Percentiles rank a stretch among this genome's conserved stretches.
Evolutionary conservation across 169 alveolate species (phyloP).

Genomic region (Amoebophrya sp.): DNA sequence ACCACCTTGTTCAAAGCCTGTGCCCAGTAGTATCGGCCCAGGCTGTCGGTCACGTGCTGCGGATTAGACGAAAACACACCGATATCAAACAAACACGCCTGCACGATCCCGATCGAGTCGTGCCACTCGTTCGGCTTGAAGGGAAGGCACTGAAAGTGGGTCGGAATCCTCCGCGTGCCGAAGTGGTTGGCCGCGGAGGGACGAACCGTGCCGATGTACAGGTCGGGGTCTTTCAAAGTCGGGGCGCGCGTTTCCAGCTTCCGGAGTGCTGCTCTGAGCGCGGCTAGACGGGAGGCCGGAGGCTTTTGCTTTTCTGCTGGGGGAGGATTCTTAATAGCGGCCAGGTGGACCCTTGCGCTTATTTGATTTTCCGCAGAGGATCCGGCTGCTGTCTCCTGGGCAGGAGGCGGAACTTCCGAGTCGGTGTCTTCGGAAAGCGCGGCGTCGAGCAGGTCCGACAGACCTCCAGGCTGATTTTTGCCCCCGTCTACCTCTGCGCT

Average conservation of each 20-base stretch:
- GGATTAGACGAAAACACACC: neutral
- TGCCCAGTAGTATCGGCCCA: neutral
- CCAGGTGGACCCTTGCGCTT: too few species aligned
- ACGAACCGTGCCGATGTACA: neutral
- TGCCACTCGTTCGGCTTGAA: neutral
- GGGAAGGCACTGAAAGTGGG: neutral
- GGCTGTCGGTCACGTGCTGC: neutral
- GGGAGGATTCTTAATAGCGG: too few species aligned
- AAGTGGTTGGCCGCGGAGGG: neutral
- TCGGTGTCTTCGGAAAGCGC: too few species aligned
- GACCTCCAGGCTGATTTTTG: too few species aligned
- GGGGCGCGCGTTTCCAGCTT: neutral
- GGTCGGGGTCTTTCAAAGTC: neutral
- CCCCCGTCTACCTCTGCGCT: too few species aligned
- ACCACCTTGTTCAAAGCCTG: neutral
- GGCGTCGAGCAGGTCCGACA: too few species aligned
- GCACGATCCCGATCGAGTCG: neutral
- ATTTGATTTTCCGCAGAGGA: too few species aligned
- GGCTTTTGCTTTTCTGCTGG: neutral
- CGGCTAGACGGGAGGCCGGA: too few species aligned
- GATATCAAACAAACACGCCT: neutral
- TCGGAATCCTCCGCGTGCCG: neutral
- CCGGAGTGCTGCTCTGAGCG: too few species aligned
- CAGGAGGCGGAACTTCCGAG: too few species aligned
- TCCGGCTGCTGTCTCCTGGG: too few species aligned